Evolutionary conservation across 768 basidiomycete genomes (phyloP).

Genomic region (Pholiota conissans): DNA sequence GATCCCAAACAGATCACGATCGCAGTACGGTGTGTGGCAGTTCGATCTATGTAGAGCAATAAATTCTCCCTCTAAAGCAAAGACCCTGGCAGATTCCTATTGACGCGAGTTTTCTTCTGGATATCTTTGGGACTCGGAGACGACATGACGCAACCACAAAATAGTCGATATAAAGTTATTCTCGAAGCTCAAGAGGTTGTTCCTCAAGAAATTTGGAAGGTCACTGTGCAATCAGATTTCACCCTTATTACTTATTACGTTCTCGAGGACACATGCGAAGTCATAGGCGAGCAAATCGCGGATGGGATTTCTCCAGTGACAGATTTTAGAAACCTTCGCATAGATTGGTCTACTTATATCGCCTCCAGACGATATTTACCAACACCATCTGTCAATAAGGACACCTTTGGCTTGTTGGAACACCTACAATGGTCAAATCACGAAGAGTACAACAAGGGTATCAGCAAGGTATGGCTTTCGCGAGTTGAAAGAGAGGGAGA

Average conservation of each 20-base stretch:
- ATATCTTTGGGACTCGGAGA: conserved; percentile 49
- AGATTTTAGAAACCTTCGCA: conserved; percentile 33
- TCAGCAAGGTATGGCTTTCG: conserved; percentile 66
- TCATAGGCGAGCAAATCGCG: conserved; percentile 45
- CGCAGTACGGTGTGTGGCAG: conserved; percentile 55
- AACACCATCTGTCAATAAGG: neutral
- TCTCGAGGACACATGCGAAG: conserved; percentile 73
- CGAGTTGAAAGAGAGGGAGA: conserved; percentile 43
- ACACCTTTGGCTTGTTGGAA: conserved; percentile 31
- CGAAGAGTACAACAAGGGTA: conserved; percentile 69
- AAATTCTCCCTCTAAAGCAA: no score
- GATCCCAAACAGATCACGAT: conserved; percentile 54
- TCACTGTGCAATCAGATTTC: conserved; percentile 33
- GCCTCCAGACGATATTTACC: conserved; percentile 9
- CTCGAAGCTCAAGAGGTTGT: conserved; percentile 53
- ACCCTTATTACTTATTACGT: conserved; percentile 48
- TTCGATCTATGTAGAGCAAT: no score
- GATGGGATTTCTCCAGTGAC: neutral
- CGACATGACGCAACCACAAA: conserved; percentile 15
- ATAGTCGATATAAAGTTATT: conserved; percentile 38
- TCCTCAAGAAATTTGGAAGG: conserved; percentile 58
- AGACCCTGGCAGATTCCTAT: conserved; percentile 63
- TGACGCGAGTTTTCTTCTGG: conserved; percentile 64
- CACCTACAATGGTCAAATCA: conserved; percentile 64
- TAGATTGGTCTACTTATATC: conserved; percentile 71